phyloP scores from a whole-genome alignment of 306 rosid genomes.

The Dicorynia guianensis region DNA sequence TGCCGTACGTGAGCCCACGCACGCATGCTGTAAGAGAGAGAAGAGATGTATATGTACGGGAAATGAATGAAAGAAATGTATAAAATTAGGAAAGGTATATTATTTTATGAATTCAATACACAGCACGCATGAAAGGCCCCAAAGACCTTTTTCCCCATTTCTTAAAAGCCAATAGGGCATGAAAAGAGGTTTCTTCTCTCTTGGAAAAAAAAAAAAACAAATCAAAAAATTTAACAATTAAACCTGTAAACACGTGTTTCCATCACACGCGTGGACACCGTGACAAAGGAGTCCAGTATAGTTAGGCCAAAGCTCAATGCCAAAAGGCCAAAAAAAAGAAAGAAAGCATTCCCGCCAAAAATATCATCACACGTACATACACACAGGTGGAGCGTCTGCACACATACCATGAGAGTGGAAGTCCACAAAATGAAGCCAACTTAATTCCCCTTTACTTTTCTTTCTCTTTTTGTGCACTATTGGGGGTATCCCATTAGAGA shows the following conservation, averaged over 20 bases:
- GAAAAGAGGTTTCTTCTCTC: constrained; percentile 37
- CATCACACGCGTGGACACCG: constrained; percentile 57
- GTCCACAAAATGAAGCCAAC: constrained; percentile 44
- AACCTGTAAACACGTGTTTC: constrained; percentile 53
- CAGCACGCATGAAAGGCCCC: constrained; percentile 75
- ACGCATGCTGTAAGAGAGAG: background rate
- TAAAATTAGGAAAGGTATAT: constrained; percentile 42
- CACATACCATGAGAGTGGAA: constrained; percentile 45
- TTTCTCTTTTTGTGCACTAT: constrained; percentile 17
- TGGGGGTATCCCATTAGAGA: constrained; percentile 37
- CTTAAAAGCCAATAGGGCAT: constrained; percentile 44
- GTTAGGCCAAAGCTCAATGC: constrained; percentile 58
- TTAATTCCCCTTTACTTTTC: constrained; percentile 17
- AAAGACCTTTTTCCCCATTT: constrained; percentile 55
- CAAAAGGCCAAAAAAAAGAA: constrained; percentile 43
- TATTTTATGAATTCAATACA: constrained; percentile 61
- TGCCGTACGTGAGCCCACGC: constrained; percentile 27
- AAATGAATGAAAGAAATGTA: background rate
- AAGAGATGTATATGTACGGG: background rate
- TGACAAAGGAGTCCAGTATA: constrained; percentile 39
- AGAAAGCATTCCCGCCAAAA: constrained; percentile 59
- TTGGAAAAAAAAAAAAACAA: constrained; percentile 9
- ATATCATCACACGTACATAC: constrained; percentile 42
- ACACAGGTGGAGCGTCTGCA: constrained; percentile 46
- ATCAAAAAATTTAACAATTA: constrained; percentile 32